phyloP scores from a whole-genome alignment of 768 basidiomycete species.

The Lenzites betulinus region DNA sequence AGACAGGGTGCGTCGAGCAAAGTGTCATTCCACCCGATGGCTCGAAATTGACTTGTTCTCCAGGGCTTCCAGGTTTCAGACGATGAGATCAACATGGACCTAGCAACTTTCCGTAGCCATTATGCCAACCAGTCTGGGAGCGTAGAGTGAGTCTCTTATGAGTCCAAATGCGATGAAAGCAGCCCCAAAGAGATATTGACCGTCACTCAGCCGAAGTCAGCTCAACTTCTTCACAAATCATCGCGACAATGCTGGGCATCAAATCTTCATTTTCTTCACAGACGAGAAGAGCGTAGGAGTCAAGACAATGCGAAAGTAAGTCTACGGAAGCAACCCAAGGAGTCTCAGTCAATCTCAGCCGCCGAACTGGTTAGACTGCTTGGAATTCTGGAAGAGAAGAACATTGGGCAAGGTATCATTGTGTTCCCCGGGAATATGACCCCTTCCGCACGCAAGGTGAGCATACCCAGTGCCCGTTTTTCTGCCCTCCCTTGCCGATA shows the following conservation, averaged over 20 bases:
- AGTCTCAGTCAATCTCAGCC: background rate
- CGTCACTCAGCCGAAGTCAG: constrained; percentile 67
- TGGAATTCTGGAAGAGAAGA: constrained; percentile 87
- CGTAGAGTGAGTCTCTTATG: constrained; percentile 72
- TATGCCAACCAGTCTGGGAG: constrained; percentile 75
- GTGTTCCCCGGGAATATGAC: constrained; percentile 98
- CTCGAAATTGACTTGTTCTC: constrained; percentile 30
- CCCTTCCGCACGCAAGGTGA: constrained; percentile 90
- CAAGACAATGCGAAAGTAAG: constrained; percentile 96
- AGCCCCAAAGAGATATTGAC: background rate
- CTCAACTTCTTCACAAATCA: constrained; percentile 91
- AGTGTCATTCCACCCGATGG: constrained; percentile 12
- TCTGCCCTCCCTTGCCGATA: background rate
- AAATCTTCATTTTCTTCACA: constrained; percentile 95
- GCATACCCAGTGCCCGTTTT: background rate
- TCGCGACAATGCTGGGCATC: constrained; percentile 62
- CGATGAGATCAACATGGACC: constrained; percentile 90
- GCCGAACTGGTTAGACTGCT: constrained; percentile 60
- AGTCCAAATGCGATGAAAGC: background rate
- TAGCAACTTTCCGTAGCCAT: constrained; percentile 69
- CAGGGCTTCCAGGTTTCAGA: constrained; percentile 94
- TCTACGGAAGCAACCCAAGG: constrained; percentile 14
- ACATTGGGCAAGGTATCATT: constrained; percentile 88
- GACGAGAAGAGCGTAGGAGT: constrained; percentile 95
- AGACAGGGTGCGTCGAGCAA: constrained; percentile 71